A percentile compares a stretch with the other conserved stretches of the same genome.
These are phyloP conservation scores for Echites panduratus DNA, from an alignment of 257 asterid species.

Conservation along the genomic window DNA sequence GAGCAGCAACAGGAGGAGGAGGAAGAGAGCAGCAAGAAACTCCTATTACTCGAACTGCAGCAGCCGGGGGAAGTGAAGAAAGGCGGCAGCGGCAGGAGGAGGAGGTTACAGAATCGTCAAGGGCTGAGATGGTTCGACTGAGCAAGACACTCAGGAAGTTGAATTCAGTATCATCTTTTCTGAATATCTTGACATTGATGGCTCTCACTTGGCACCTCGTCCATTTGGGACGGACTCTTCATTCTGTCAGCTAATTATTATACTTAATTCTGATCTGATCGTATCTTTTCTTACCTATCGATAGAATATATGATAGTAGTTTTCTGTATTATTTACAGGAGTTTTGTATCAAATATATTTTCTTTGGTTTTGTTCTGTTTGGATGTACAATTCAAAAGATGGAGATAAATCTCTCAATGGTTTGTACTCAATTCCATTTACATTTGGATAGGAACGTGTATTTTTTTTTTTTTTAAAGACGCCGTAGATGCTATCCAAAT, in stretches of 20 bases:
- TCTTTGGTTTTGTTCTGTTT: no score
- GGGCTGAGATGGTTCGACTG: constrained; percentile 24
- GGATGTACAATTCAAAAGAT: no score
- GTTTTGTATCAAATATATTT: no score
- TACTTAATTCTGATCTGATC: no score
- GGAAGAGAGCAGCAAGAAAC: neutral
- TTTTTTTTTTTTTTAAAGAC: no score
- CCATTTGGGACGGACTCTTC: constrained; percentile 39
- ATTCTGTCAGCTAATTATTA: constrained; percentile 8
- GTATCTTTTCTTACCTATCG: no score
- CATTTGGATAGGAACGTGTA: no score
- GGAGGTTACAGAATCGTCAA: constrained; percentile 6
- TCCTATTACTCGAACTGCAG: neutral
- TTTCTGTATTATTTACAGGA: no score
- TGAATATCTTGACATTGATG: constrained; percentile 49
- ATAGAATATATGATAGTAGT: no score
- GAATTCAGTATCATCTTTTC: constrained; percentile 57
- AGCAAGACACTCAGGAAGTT: constrained; percentile 37
- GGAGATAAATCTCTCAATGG: no score
- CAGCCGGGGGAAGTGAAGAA: neutral
- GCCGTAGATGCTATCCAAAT: no score
- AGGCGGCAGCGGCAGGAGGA: constrained; percentile 5
- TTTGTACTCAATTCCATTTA: no score
- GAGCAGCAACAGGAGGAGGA: neutral
- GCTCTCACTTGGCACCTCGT: constrained; percentile 60